phyloP scores from a whole-genome alignment of 495 filamentous ascomycete species.

The Penicillium roqueforti region DNA sequence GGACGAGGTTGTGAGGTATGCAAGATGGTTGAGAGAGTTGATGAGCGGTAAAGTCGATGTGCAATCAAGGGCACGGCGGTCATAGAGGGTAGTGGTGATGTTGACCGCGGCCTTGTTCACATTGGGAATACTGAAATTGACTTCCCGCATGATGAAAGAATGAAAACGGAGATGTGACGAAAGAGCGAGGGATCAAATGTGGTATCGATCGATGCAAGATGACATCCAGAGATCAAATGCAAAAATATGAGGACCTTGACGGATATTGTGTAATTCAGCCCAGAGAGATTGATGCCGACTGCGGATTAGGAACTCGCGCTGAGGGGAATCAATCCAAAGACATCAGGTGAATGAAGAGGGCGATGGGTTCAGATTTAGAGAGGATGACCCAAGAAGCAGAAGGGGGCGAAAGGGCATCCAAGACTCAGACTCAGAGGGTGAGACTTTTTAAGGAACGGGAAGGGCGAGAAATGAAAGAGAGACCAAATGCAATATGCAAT shows the following conservation, averaged over 20 bases:
- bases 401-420: slow-evolving; percentile 11
- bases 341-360: slow-evolving; percentile 17
- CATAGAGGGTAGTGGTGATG: slow-evolving; percentile 97
- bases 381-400: slow-evolving; percentile 6
- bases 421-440: not conserved
- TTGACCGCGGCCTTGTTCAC: slow-evolving; percentile 99
- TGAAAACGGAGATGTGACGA: not conserved
- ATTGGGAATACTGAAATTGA: slow-evolving; percentile 99
- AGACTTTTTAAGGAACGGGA: not conserved
- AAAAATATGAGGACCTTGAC: slow-evolving; percentile 22
- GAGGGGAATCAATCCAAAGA: slow-evolving; percentile 17
- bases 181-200: slow-evolving; percentile 3
- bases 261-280: slow-evolving; percentile 20
- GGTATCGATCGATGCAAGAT: slow-evolving; percentile 8
- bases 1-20: slow-evolving; percentile 97
- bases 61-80: slow-evolving; percentile 94
- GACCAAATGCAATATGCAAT: slow-evolving; percentile 8
- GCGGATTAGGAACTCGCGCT: slow-evolving; percentile 13
- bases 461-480: not conserved
- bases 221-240: slow-evolving; percentile 13
- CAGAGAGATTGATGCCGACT: slow-evolving; percentile 16
- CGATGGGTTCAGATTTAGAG: not conserved
- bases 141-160: slow-evolving; percentile 78
- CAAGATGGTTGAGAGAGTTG: slow-evolving; percentile 96
- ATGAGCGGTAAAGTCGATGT: slow-evolving; percentile 96